Evolutionary conservation across 495 filamentous ascomycete species (phyloP).

Genomic region (Chaetomium cochliodes): DNA sequence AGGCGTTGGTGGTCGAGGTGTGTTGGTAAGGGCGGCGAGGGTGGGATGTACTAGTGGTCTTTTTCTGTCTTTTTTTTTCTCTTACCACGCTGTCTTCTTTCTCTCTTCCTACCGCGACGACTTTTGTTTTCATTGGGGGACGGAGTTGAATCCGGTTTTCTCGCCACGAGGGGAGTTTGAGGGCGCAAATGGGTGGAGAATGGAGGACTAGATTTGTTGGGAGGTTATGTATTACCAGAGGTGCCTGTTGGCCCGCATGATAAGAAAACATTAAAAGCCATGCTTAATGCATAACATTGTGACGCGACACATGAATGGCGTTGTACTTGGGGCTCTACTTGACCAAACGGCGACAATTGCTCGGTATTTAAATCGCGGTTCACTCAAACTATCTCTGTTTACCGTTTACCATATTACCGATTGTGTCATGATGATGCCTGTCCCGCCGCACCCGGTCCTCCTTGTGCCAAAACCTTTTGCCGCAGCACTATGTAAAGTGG

Average conservation of each 20-base stretch:
- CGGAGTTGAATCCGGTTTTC: not conserved
- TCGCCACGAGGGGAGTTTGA: not conserved
- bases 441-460: slow-evolving; percentile 19
- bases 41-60: not conserved
- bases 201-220: not conserved
- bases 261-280: slow-evolving; percentile 1
- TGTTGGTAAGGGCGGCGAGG: slow-evolving; percentile 4
- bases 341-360: too few relatives aligned
- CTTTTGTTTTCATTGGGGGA: not conserved
- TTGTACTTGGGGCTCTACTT: not conserved
- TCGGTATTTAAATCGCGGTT: too few relatives aligned
- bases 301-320: not conserved
- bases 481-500: slow-evolving; percentile 48
- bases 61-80: not conserved
- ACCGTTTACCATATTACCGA: not conserved
- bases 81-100: not conserved
- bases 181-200: too few relatives aligned
- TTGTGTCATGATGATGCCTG: slow-evolving; percentile 25
- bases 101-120: not conserved
- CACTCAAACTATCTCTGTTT: not conserved
- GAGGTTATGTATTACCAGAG: not conserved
- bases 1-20: not conserved
- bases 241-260: not conserved
- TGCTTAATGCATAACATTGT: not conserved
- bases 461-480: slow-evolving; percentile 52